Evolutionary conservation across 1,284 basidiomycete genomes (phyloP).

Genomic region (Somion occarium): DNA sequence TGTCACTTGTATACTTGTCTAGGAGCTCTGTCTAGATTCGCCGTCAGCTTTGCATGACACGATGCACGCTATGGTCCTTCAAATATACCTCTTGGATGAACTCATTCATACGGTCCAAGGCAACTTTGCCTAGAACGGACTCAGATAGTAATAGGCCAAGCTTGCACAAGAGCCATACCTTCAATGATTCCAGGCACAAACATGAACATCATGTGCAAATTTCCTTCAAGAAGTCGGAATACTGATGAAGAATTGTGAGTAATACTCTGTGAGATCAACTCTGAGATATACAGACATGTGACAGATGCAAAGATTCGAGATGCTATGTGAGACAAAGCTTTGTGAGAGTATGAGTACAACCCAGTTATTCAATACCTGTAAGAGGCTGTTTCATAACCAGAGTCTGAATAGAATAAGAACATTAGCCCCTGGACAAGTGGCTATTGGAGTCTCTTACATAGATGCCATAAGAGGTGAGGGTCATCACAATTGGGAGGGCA

Average conservation of each 20-base stretch:
- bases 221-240: constrained; percentile 31
- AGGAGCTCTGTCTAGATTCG: constrained; percentile 42
- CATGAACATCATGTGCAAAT: constrained; percentile 29
- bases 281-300: constrained; percentile 24
- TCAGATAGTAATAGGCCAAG: constrained; percentile 19
- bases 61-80: background rate
- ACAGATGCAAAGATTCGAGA: constrained; percentile 39
- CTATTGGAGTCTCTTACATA: constrained; percentile 32
- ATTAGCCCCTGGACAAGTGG: background rate
- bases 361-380: constrained; percentile 18
- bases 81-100: constrained; percentile 37
- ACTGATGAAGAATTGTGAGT: constrained; percentile 9
- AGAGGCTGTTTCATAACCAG: constrained; percentile 30
- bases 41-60: constrained; percentile 6
- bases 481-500: constrained; percentile 61
- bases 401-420: constrained; percentile 29
- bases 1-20: constrained; percentile 36
- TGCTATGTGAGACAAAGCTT: constrained; percentile 20
- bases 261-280: background rate
- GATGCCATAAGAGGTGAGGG: constrained; percentile 66
- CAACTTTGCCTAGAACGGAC: constrained; percentile 38
- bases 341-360: constrained; percentile 14
- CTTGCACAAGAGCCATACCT: constrained; percentile 18
- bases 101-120: constrained; percentile 43
- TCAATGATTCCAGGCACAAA: constrained; percentile 30